Evolutionary conservation across 106 monocot genomes (phyloP).

Genomic region (Dactylorhiza incarnata): DNA sequence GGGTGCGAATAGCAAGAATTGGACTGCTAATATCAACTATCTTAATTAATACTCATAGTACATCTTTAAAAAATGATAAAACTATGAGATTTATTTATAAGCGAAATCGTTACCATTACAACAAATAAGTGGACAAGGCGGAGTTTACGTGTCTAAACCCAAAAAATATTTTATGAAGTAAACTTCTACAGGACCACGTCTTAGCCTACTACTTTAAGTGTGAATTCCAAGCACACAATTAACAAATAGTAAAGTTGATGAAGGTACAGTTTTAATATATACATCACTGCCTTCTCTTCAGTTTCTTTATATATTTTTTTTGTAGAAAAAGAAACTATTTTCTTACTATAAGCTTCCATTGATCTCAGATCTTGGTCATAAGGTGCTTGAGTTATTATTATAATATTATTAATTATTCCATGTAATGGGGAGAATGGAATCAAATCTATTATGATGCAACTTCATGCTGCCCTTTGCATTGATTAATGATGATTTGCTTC

Average conservation of each 20-base stretch:
- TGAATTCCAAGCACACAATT: no score
- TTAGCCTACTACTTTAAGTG: no score
- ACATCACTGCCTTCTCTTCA: no score
- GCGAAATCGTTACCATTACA: no score
- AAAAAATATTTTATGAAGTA: background rate
- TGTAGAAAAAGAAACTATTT: background rate
- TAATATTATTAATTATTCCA: background rate
- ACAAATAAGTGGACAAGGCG: background rate
- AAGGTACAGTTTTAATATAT: no score
- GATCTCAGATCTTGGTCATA: background rate
- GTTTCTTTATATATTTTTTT: no score
- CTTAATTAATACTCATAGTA: no score
- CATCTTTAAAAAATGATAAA: no score
- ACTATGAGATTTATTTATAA: no score
- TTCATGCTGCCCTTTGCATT: background rate
- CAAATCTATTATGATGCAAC: background rate
- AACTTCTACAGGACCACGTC: constrained; percentile 1
- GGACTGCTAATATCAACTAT: no score
- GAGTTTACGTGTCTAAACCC: background rate
- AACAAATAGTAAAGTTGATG: no score
- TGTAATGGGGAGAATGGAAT: background rate
- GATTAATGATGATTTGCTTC: background rate
- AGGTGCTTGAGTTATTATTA: background rate
- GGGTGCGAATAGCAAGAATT: no score
- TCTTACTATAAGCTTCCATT: background rate